Evolutionary conservation across 805 yeast species (phyloP), one percentile per base, ranked within the genome.

Genomic region (Kodamaea neixiangensis): DNA sequence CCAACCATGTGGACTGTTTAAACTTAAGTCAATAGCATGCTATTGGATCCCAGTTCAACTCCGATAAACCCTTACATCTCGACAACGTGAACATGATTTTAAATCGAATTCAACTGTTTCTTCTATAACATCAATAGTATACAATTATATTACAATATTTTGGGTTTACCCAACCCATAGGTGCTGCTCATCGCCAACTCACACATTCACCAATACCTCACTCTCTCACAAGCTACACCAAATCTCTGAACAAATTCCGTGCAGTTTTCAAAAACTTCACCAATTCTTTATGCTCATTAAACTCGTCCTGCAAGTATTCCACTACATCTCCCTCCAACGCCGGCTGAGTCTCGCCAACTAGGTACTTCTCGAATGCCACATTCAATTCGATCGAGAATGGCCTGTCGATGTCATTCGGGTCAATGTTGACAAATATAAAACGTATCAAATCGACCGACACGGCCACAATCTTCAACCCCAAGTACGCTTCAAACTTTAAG

Each of bases 401-500:
- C 34, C 66, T 64, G 35, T 70, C 70, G 40, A 71, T 61, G 46
- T 80, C 67, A 31, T 68, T 63, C 14, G 77, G 69, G 54, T 79
- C 81, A 14, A 83, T 67, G 44, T 78, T 78, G 1, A 62, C 63
- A 58, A 84, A 85, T 2, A 69, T 65, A 58, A 85, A 80, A 51
- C 65, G 67, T 41, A 85, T 60, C 31, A 74, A 56, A 48, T 78
- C 81, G 6, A 73, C 76, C 15, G 68, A 64, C 1, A 80, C 63
- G 3, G 82, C 83, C 49, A 79, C 81, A 15, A 85, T 75, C 33
- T 69, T 68, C 50, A 85, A 60, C 1, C 90, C 89, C 41, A 83
- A 66, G 45, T 81, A 66, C 35, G 69, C 63, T 53, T 85, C 87
- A 64, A 77, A 81, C 38, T 76, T 69, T 14, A 66, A 50, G 38